phyloP scores from a whole-genome alignment of 2,329 filamentous ascomycete genomes.

The Didymella glomerata region DNA sequence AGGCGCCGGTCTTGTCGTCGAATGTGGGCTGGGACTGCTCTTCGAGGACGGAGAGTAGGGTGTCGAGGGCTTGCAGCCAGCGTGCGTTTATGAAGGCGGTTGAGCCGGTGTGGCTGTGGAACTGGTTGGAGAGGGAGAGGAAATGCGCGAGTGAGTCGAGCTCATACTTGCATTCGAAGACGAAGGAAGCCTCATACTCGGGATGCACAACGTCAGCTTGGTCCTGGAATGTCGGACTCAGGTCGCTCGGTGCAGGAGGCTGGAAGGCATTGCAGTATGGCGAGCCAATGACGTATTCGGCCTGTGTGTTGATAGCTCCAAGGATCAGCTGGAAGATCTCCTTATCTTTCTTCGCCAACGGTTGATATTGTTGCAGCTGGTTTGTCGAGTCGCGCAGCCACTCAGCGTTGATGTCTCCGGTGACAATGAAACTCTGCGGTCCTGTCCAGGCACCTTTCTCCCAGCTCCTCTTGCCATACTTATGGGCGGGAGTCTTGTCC shows the following conservation, averaged over 20 bases:
- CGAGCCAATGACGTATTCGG: conserved; percentile 91
- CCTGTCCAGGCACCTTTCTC: conserved; percentile 74
- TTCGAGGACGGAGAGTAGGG: conserved; percentile 75
- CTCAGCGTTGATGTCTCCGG: conserved; percentile 90
- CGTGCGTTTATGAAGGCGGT: conserved; percentile 79
- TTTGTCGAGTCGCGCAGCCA: conserved; percentile 95
- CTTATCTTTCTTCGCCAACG: conserved; percentile 80
- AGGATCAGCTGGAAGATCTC: conserved; percentile 81
- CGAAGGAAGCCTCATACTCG: conserved; percentile 79
- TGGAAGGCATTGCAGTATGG: conserved; percentile 99
- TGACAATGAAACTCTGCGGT: conserved; percentile 90
- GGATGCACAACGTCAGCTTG: conserved; percentile 88
- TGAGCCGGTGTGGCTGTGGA: conserved; percentile 79
- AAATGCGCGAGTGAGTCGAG: conserved; percentile 95
- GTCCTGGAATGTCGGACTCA: conserved; percentile 76
- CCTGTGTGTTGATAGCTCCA: conserved; percentile 94
- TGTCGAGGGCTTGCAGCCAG: conserved; percentile 81
- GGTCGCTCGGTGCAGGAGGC: conserved; percentile 82
- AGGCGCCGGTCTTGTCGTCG: conserved; percentile 69
- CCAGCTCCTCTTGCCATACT: conserved; percentile 48
- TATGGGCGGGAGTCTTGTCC: conserved; percentile 61
- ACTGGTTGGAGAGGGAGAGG: conserved; percentile 84
- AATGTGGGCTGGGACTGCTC: conserved; percentile 86
- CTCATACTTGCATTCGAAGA: conserved; percentile 99
- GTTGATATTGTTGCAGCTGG: conserved; percentile 89